Base-by-base conservation (phyloP, 1,139 yeast species). In the Blastobotrys buckinghamii region DNA sequence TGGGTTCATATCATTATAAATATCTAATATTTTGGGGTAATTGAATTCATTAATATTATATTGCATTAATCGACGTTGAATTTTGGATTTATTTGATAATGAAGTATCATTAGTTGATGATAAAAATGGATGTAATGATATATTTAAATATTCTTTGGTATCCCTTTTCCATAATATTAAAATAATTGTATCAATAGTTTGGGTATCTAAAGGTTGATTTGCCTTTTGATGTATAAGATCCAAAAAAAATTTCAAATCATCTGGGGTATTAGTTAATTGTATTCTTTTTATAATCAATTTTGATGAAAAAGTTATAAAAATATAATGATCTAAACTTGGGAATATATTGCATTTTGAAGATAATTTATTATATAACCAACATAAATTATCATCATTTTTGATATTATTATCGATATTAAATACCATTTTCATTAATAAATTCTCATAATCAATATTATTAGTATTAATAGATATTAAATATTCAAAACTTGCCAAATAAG, bases 261-360 rank as follows among this genome's bases (percentile, higher is more conserved):
- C 37, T 10, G 39, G 24, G n/a, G 22, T 17, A n/a, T 13, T 37
- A 6, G 32, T 42, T 30, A 42, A 17, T n/a, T 42, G 38, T 20
- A 42, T 37, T 32, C 44, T 37, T 22, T 42, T 42, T 29, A 42
- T 32, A 20, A 42, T 30, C 29, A 42, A 17, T 12, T 4, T 19
- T 13, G 13, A 9, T 15, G 17, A 15, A 32, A 42, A 42, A 8
- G 12, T 10, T 2, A 12, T 16, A 2, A 8, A 4, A 4, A 42
- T 32, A 39, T 17, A 32, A 13, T 17, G 7, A 17, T 42, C 44
- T 13, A 42, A 20, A 19, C 44, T 42, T 16, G 39, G 29, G 13
- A 42, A 20, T 7, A 42, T 22, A n/a, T 42, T 20, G 15, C 44
- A 42, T 27, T 42, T 30, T 2, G 10, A 6, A 20, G 2, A 6